Base-by-base conservation (phyloP, 306 rosid genomes). In the Alnus glutinosa region DNA sequence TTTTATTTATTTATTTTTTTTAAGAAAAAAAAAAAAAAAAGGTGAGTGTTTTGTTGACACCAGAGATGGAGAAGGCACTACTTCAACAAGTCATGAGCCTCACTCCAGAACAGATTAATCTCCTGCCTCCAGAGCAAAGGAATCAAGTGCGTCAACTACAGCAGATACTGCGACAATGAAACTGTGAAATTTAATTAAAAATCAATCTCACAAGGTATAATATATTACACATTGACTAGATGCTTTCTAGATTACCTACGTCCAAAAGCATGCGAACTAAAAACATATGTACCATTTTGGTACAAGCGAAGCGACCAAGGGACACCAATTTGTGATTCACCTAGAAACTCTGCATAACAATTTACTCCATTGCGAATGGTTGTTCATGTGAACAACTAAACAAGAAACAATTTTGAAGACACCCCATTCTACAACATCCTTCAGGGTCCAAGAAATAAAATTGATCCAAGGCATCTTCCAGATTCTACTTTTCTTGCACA, bases 71-170 rank as follows among this genome's bases (percentile, higher is more conserved):
- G 90, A 91, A 90, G 89, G 92, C 91, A 1, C 82, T 93, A 79
- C 99, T 93, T 77, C 99, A 96, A 84, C 99, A 93, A 78, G 99
- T 96, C 80, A 96, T 93, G 99, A 93, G 94, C 86, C 97, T 96
- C 72, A 92, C 98, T 52, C 96, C 89, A 0, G 98, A 90, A 64
- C 96, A 92, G 85, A 89, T 94, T 61, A 88, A 94, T 85, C 91
- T 93, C 39, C 80, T 91, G 18, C 98, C 99, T 68, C 97, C 98
- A 13, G 99, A 96, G 75, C 98, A 93, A 80, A 88, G 97, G 81
- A 93, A 88, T 78, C 99, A 93, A 89, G 99, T 96, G 85, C 90
- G 91, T 73, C 97, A 93, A 84, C 90, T 96, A 78, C 99, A 93
- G 85, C 92, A 89, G 84, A 89, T 93, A 75, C 78, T 93, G 84